phyloP scores from a whole-genome alignment of 2,329 filamentous ascomycete species.

The Neodidymelliopsis sp. region DNA sequence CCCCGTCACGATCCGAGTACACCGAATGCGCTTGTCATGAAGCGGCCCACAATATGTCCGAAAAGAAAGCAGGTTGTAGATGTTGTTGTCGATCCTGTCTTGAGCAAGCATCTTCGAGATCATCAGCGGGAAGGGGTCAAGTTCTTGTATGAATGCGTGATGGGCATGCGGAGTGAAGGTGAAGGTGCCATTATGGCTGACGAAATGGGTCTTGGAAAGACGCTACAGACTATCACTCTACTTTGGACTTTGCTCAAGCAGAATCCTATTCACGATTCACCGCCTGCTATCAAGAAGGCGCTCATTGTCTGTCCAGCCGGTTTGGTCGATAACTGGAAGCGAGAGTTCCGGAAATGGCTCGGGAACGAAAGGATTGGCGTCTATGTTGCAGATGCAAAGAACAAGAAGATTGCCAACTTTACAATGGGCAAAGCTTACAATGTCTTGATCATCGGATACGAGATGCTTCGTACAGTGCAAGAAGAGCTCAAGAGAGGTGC shows the following conservation, averaged over 20 bases:
- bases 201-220: constrained; percentile 80
- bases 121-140: constrained; percentile 75
- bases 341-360: constrained; percentile 77
- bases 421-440: constrained; percentile 72
- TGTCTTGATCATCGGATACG: constrained; percentile 77
- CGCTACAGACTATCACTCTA: constrained; percentile 74
- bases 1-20: constrained; percentile 71
- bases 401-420: constrained; percentile 70
- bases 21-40: constrained; percentile 71
- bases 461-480: constrained; percentile 71
- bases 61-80: constrained; percentile 73
- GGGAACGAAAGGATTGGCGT: constrained; percentile 74
- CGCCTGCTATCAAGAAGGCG: constrained; percentile 72
- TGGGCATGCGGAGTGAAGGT: constrained; percentile 72
- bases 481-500: constrained; percentile 69
- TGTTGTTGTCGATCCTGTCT: constrained; percentile 73
- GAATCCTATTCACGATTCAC: constrained; percentile 67
- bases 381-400: constrained; percentile 66
- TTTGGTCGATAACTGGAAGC: constrained; percentile 75
- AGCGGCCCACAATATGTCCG: constrained; percentile 62
- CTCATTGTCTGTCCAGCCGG: constrained; percentile 77
- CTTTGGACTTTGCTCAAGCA: constrained; percentile 77
- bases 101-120: constrained; percentile 68
- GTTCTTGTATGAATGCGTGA: constrained; percentile 78
- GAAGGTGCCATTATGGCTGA: constrained; percentile 76